Base-by-base conservation (phyloP, 176 grass and related monocot species). In the Lolium multiflorum region DNA sequence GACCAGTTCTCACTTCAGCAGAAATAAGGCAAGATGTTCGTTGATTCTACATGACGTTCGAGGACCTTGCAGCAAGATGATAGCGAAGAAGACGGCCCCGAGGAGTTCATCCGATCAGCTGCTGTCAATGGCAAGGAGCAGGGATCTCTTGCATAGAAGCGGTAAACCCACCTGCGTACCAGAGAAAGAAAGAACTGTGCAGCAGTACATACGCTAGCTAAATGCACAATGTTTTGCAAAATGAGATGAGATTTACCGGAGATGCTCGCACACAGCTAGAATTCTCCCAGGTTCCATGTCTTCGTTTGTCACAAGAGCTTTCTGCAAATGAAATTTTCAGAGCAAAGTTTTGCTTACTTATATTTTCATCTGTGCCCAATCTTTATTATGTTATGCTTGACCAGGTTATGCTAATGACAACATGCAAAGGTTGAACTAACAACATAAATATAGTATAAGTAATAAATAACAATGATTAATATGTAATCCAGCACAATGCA, bases 11-110 rank as follows among this genome's bases (percentile, higher is more conserved):
- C 81, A 43, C 31, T 35, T 11, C 48, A 84, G 68, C 79, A 89
- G 90, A 78, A 86, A 60, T 44, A 94, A 89, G 87, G 48, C 75
- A 2, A 91, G 55, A 47, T 52, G 78, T 8, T 70, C 41, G 28
- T 62, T 71, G 5, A 90, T 31, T 63, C 28, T 62, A 16, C 31
- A 5, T 39, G 48, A 59, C 2, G 11, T 46, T 24, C 84, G 59
- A 14, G 84, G 90, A 47, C 88, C 79, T 22, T 71, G 67, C 35
- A 79, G 61, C 20, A 95, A 86, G 84, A 81, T 75, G 50, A 91
- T 92, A 59, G 28, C 78, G 3, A 95, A 91, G 74, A 94, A 82
- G 62, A 17, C 63, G 4, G 13, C 12, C 11, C 37, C 61, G 0
- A 90, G 48, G 25, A 55, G 65, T 59, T 89, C 84, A 11, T 82